phyloP scores from a whole-genome alignment of 495 filamentous ascomycete genomes.

The Letharia columbiana region DNA sequence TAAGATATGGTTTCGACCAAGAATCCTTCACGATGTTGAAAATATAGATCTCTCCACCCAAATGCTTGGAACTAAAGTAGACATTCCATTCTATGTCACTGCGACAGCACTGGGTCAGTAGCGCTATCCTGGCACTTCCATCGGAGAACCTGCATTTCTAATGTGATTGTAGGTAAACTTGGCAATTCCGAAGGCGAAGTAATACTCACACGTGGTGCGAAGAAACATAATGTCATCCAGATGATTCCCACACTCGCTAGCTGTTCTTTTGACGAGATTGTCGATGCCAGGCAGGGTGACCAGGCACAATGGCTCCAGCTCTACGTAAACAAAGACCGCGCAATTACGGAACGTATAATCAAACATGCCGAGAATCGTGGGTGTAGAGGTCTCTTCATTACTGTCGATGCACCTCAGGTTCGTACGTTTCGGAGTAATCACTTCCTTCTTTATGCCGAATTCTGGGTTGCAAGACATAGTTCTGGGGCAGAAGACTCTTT shows the following conservation, averaged over 20 bases:
- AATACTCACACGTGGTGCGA: constrained; percentile 73
- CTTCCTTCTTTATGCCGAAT: no score
- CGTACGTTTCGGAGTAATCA: constrained; percentile 33
- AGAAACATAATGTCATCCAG: constrained; percentile 79
- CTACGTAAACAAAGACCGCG: constrained; percentile 96
- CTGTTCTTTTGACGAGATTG: constrained; percentile 94
- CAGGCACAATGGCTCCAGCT: constrained; percentile 97
- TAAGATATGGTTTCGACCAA: constrained; percentile 94
- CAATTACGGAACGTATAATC: constrained; percentile 83
- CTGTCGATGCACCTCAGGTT: constrained; percentile 92
- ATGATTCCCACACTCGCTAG: constrained; percentile 99
- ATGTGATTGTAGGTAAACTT: constrained; percentile 54
- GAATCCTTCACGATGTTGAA: constrained; percentile 76
- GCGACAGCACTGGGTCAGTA: constrained; percentile 60
- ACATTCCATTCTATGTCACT: constrained; percentile 85
- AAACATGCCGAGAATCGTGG: constrained; percentile 84
- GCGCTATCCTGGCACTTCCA: neutral
- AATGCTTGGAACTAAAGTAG: constrained; percentile 79
- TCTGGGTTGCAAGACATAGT: neutral
- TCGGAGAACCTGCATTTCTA: neutral
- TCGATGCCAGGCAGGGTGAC: constrained; percentile 69
- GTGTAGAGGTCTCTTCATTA: constrained; percentile 96
- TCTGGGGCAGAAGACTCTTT: neutral
- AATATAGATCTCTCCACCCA: constrained; percentile 76
- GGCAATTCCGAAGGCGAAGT: constrained; percentile 86